Percentiles rank a stretch among this genome's conserved stretches.
phyloP scores from a whole-genome alignment of 768 basidiomycete genomes.

The Leccinum rimulosum region DNA sequence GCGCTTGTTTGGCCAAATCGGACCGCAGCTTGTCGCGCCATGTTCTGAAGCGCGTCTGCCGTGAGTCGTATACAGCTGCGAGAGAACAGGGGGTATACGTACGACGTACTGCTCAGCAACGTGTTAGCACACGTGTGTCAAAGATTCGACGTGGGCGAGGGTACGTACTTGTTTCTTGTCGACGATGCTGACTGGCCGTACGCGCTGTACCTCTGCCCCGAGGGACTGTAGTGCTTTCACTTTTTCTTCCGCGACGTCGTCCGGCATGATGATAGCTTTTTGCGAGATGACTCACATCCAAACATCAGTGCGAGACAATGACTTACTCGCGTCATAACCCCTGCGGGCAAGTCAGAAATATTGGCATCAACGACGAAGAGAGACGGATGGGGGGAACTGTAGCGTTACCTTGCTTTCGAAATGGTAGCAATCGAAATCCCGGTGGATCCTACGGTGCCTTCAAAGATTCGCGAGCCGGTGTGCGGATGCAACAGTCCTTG shows the following conservation, averaged over 20 bases:
- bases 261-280: constrained; percentile 85
- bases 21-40: constrained; percentile 76
- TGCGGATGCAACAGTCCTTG: constrained; percentile 79
- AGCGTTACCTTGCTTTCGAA: constrained; percentile 71
- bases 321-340: constrained; percentile 82
- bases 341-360: constrained; percentile 35
- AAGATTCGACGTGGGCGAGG: background rate
- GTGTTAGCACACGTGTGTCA: background rate
- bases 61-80: background rate
- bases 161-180: constrained; percentile 85
- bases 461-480: constrained; percentile 91
- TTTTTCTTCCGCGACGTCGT: constrained; percentile 90
- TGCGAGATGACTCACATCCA: background rate
- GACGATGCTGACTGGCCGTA: constrained; percentile 93
- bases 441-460: constrained; percentile 95
- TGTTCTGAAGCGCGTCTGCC: constrained; percentile 54
- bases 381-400: background rate
- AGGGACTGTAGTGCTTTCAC: constrained; percentile 78
- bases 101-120: constrained; percentile 55
- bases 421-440: constrained; percentile 97
- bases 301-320: background rate
- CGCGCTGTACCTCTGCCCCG: constrained; percentile 86
- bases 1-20: constrained; percentile 58
- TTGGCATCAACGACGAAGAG: background rate
- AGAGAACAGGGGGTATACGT: constrained; percentile 29